These are phyloP conservation scores for Hyphopichia buzzinii DNA, from an alignment of 1,139 yeast species.

Conservation along the genomic window DNA sequence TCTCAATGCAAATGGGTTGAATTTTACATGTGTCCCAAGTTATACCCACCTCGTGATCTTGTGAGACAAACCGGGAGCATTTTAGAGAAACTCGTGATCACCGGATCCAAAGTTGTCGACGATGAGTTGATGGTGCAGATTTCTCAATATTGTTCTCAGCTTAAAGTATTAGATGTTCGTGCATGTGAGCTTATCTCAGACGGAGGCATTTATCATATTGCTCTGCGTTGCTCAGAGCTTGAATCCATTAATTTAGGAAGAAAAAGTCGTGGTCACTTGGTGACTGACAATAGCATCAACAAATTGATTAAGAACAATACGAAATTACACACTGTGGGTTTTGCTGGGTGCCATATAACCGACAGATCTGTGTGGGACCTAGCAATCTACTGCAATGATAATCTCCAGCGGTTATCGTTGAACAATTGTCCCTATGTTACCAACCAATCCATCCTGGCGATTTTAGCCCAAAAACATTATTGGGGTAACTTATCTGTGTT, in stretches of 20 bases:
- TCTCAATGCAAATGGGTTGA: constrained; percentile 65
- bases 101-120: constrained; percentile 69
- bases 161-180: constrained; percentile 69
- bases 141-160: constrained; percentile 54
- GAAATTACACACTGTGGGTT: constrained; percentile 67
- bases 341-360: constrained; percentile 83
- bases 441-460: constrained; percentile 63
- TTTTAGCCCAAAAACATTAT: constrained; percentile 39
- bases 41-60: constrained; percentile 55
- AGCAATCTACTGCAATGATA: constrained; percentile 55
- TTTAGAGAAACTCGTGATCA: constrained; percentile 62
- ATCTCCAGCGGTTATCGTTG: constrained; percentile 66
- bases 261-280: constrained; percentile 61
- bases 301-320: constrained; percentile 55
- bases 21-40: constrained; percentile 76
- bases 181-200: constrained; percentile 84
- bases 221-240: constrained; percentile 56
- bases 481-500: constrained; percentile 67
- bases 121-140: constrained; percentile 57
- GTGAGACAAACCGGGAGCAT: constrained; percentile 29
- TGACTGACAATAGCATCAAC: constrained; percentile 69
- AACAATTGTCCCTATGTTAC: constrained; percentile 72
- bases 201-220: constrained; percentile 65
- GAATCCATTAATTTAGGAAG: constrained; percentile 74
- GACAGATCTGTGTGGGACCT: constrained; percentile 82